Evolutionary conservation across 768 basidiomycete genomes (phyloP).

Genomic region (Mycena vulgaris): DNA sequence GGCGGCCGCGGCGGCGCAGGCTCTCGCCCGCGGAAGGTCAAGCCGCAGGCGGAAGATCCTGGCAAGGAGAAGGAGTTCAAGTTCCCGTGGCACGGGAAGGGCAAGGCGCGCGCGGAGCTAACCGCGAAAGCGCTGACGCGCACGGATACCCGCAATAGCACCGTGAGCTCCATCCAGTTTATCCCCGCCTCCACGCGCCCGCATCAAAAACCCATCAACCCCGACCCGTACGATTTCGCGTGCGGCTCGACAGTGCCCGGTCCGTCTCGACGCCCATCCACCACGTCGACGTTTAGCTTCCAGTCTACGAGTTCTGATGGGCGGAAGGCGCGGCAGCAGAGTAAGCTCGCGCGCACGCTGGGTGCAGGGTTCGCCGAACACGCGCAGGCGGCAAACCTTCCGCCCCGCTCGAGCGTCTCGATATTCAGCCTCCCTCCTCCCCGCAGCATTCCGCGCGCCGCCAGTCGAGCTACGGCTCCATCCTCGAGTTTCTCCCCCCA

Average conservation of each 20-base stretch:
- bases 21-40: slow-evolving; percentile 22
- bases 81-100: slow-evolving; percentile 29
- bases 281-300: not conserved
- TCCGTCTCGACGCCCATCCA: not conserved
- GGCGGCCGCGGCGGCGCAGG: slow-evolving; percentile 32
- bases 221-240: not conserved
- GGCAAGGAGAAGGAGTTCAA: slow-evolving; percentile 3
- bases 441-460: not conserved
- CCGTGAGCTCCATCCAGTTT: slow-evolving; percentile 6
- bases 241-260: not conserved
- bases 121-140: slow-evolving; percentile 4
- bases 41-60: not conserved
- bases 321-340: not conserved
- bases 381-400: too few species aligned
- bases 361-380: slow-evolving; percentile 6
- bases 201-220: slow-evolving; percentile 4
- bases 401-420: not conserved
- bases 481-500: not conserved
- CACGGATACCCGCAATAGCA: slow-evolving; percentile 18
- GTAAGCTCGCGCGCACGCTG: slow-evolving; percentile 22
- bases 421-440: not conserved
- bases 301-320: not conserved
- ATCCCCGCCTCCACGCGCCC: not conserved
- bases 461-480: not conserved
- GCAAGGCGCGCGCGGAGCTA: slow-evolving; percentile 3